phyloP scores from a whole-genome alignment of 768 basidiomycete species.

The Boletus rubroflammeus region DNA sequence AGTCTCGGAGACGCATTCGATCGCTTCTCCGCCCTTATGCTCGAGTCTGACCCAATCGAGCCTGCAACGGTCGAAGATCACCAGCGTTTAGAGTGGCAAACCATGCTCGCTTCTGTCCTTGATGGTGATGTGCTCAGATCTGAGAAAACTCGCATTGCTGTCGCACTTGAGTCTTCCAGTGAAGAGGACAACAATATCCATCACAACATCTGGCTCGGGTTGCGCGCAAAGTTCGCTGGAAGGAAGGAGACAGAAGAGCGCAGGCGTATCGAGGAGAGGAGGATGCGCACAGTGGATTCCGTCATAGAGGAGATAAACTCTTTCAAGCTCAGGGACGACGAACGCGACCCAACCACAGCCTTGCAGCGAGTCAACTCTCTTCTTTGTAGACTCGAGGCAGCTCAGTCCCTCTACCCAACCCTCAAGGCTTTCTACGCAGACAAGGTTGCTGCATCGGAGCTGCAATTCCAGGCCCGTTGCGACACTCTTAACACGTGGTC shows the following conservation, averaged over 20 bases:
- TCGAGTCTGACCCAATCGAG: constrained; percentile 61
- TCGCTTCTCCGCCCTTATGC: constrained; percentile 47
- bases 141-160: constrained; percentile 90
- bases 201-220: constrained; percentile 81
- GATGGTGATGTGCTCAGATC: constrained; percentile 92
- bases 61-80: constrained; percentile 71
- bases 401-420: constrained; percentile 84
- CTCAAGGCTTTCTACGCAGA: constrained; percentile 77
- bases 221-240: constrained; percentile 82
- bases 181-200: constrained; percentile 68
- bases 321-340: constrained; percentile 58
- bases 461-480: constrained; percentile 72
- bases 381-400: constrained; percentile 73
- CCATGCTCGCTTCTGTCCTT: constrained; percentile 89
- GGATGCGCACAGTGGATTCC: constrained; percentile 74
- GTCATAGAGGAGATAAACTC: constrained; percentile 79
- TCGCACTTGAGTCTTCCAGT: constrained; percentile 63
- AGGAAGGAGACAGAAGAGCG: constrained; percentile 80
- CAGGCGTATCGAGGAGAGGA: constrained; percentile 75
- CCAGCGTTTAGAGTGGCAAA: constrained; percentile 92
- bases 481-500: constrained; percentile 92
- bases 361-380: constrained; percentile 61
- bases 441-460: constrained; percentile 64
- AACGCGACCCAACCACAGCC: constrained; percentile 39
- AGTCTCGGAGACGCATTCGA: constrained; percentile 47